Percentiles rank a stretch among this genome's conserved stretches.
These are phyloP conservation scores for Cornus controversa DNA, from an alignment of 148 eudicot genomes.

Conservation along the genomic window DNA sequence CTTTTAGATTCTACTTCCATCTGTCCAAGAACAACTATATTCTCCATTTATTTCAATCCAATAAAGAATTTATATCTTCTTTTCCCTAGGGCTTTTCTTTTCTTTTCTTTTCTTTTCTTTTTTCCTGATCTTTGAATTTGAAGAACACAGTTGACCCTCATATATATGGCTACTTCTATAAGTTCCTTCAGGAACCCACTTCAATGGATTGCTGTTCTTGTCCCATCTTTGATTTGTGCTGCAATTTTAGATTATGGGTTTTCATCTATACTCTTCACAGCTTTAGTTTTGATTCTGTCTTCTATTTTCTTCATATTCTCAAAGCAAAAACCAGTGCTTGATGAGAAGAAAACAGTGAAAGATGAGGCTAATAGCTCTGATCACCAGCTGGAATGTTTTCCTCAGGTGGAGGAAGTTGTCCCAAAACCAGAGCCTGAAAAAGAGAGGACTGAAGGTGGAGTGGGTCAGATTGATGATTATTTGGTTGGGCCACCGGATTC, in stretches of 20 bases:
- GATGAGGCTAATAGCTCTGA: neutral
- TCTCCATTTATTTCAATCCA: neutral
- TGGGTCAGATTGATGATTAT: conserved; percentile 23
- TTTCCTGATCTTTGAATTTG: neutral
- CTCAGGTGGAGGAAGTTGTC: neutral
- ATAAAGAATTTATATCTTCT: conserved; percentile 7
- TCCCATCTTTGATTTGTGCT: conserved; percentile 26
- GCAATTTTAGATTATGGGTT: conserved; percentile 27
- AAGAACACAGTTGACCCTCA: conserved; percentile 30
- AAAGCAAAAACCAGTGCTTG: conserved; percentile 22
- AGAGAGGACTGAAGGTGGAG: neutral
- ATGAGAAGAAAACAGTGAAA: conserved; percentile 8
- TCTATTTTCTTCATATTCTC: conserved; percentile 28
- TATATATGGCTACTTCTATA: conserved; percentile 36
- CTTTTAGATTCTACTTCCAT: neutral
- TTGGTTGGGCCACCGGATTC: conserved; percentile 24
- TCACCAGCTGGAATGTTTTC: neutral
- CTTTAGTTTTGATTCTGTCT: conserved; percentile 28
- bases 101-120: too few species aligned
- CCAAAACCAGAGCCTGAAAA: neutral
- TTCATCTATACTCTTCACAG: conserved; percentile 25
- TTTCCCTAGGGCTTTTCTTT: too few species aligned
- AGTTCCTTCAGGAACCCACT: too few species aligned
- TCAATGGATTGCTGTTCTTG: conserved; percentile 36
- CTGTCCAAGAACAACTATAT: neutral